A percentile compares a stretch with the other conserved stretches of the same genome.
Evolutionary conservation across 352 stramenopile genomes (phyloP).

Genomic region (Pythium angustatum): DNA sequence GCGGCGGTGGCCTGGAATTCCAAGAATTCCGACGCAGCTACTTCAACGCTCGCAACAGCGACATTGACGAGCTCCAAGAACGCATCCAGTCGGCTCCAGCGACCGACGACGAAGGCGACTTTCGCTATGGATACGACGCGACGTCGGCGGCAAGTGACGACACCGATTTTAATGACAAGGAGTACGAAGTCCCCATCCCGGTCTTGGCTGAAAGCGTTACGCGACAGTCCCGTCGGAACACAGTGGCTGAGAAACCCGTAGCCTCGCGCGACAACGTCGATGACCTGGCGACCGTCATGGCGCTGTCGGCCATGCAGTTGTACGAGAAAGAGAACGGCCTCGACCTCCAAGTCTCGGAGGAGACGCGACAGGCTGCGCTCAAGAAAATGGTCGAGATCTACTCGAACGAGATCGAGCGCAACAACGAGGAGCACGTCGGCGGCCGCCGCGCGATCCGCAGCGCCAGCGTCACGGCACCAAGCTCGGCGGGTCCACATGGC

Average conservation of each 20-base stretch:
- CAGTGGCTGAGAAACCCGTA: background rate
- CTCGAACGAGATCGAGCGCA: conserved; percentile 63
- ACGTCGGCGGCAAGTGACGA: conserved; percentile 17
- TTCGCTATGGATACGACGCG: conserved; percentile 30
- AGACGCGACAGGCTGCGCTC: conserved; percentile 57
- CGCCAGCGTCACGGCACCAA: conserved; percentile 11
- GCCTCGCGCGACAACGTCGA: conserved; percentile 21
- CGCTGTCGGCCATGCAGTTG: conserved; percentile 73
- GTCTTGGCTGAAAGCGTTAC: background rate
- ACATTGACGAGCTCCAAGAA: conserved; percentile 26
- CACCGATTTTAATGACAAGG: conserved; percentile 21
- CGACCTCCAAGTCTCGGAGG: conserved; percentile 46
- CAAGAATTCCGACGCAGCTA: conserved; percentile 28
- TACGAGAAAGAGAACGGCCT: conserved; percentile 67
- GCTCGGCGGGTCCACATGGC: background rate
- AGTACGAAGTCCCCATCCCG: conserved; percentile 32
- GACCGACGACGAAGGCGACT: conserved; percentile 30
- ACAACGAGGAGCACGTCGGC: conserved; percentile 16
- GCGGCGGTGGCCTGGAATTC: conserved; percentile 10
- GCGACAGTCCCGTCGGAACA: conserved; percentile 10
- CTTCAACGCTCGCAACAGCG: conserved; percentile 33
- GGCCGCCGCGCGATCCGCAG: conserved; percentile 14
- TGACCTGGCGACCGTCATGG: conserved; percentile 62
- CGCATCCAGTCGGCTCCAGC: conserved; percentile 8
- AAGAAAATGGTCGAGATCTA: conserved; percentile 82